Conservation (phyloP, 805 yeast species). For the Yarrowia osloensis region DNA sequence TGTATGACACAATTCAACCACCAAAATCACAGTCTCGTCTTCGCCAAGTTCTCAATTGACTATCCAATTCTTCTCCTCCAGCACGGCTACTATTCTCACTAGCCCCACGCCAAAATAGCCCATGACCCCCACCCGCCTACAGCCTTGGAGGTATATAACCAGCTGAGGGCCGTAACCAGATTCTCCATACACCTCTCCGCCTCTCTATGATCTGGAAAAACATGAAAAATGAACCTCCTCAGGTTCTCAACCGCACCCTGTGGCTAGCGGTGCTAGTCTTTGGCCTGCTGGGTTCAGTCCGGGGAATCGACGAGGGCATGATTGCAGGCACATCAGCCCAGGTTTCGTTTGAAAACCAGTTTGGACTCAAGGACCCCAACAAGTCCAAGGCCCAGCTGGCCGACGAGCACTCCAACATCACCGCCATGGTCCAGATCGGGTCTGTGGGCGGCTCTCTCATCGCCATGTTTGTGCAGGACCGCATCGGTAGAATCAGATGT, state of each 20-base stretch:
- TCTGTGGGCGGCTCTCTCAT: background rate
- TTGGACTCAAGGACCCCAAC: background rate
- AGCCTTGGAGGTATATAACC: too few relatives aligned
- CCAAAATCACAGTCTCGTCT: too few relatives aligned
- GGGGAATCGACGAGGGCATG: background rate
- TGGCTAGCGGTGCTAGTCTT: background rate
- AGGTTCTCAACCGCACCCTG: background rate
- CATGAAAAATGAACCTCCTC: background rate
- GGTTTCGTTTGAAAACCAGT: background rate
- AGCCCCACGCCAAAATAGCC: too few relatives aligned
- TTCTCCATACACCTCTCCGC: too few relatives aligned
- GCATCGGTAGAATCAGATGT: background rate
- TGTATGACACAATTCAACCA: too few relatives aligned
- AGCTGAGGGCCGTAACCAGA: too few relatives aligned
- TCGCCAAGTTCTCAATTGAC: too few relatives aligned
- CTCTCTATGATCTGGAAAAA: background rate
- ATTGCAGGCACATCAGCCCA: background rate
- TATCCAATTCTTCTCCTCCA: too few relatives aligned
- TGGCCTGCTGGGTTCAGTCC: background rate
- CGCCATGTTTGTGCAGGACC: background rate
- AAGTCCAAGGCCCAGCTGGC: background rate
- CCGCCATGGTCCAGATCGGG: background rate
- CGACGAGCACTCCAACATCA: background rate
- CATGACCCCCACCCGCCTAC: too few relatives aligned
- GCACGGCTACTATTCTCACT: too few relatives aligned